Percentiles rank a stretch among this genome's conserved stretches.
These are phyloP conservation scores for Aspergillus phoenicis DNA, from an alignment of 2,329 filamentous ascomycete species.

Conservation along the genomic window DNA sequence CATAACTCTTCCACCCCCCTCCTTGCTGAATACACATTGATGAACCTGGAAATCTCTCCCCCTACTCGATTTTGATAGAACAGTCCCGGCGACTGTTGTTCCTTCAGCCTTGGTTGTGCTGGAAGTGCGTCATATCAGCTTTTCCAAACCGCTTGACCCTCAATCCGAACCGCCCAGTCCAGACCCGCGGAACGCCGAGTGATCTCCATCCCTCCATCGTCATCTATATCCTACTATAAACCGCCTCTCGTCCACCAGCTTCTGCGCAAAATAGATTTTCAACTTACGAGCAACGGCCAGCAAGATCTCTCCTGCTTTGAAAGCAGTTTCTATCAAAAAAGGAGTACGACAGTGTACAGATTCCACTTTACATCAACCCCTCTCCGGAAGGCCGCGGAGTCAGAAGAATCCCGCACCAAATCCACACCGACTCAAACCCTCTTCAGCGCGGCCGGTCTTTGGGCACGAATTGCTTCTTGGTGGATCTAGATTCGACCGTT, in stretches of 20 bases:
- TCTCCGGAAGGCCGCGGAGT: slow-evolving; percentile 24
- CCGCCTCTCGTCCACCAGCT: background rate
- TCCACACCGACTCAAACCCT: slow-evolving; percentile 5
- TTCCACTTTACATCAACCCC: background rate
- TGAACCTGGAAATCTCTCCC: background rate
- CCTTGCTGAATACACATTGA: background rate
- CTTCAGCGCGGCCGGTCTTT: background rate
- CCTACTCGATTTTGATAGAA: background rate
- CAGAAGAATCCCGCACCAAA: background rate
- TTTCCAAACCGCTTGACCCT: background rate
- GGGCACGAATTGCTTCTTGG: slow-evolving; percentile 1
- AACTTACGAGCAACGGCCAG: slow-evolving; percentile 1
- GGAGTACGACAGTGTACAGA: background rate
- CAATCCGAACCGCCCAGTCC: background rate
- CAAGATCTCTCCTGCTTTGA: background rate
- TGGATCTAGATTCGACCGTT: background rate
- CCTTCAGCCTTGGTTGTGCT: background rate
- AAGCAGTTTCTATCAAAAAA: background rate
- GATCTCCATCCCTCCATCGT: background rate
- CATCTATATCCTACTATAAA: background rate
- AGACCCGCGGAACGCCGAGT: slow-evolving; percentile 1
- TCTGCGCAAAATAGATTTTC: background rate
- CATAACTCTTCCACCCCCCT: background rate
- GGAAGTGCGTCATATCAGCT: background rate
- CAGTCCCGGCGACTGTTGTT: background rate